Conservation (phyloP, 148 eudicot genomes). For the Rhododendron williamsianum region DNA sequence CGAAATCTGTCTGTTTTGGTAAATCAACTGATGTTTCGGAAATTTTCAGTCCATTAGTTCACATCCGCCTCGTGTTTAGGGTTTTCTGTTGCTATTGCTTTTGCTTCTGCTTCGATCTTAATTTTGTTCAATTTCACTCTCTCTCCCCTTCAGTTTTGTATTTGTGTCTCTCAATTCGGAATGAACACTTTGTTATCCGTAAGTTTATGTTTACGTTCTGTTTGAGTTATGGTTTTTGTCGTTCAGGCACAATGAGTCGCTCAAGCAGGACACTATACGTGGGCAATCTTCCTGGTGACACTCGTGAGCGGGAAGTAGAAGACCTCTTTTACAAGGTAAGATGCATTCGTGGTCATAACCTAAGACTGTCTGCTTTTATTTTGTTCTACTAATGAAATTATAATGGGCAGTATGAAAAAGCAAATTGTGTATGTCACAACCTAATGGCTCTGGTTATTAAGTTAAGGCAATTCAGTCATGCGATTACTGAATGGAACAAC, state of each 20-base stretch:
- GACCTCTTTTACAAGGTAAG: constrained; percentile 70
- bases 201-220: not conserved
- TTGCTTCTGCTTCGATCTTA: not conserved
- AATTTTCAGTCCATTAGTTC: not conserved
- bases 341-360: not conserved
- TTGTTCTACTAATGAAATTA: not conserved
- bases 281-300: constrained; percentile 74
- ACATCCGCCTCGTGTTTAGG: not conserved
- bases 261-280: constrained; percentile 52
- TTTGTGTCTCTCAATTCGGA: not conserved
- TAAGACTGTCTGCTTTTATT: not conserved
- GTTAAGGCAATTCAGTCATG: not conserved
- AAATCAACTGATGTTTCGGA: not conserved
- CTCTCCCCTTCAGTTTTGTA: not conserved
- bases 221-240: not conserved
- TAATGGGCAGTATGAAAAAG: not conserved
- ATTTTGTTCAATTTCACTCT: not conserved
- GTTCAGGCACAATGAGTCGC: constrained; percentile 38
- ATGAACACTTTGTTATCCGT: not conserved
- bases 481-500: not conserved
- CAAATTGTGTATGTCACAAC: not conserved
- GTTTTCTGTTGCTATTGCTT: not conserved
- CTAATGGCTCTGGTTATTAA: not conserved
- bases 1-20: not conserved
- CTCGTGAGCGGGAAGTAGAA: constrained; percentile 64